Base-by-base conservation (phyloP, 2,329 filamentous ascomycete genomes). In the Didymella sp. region DNA sequence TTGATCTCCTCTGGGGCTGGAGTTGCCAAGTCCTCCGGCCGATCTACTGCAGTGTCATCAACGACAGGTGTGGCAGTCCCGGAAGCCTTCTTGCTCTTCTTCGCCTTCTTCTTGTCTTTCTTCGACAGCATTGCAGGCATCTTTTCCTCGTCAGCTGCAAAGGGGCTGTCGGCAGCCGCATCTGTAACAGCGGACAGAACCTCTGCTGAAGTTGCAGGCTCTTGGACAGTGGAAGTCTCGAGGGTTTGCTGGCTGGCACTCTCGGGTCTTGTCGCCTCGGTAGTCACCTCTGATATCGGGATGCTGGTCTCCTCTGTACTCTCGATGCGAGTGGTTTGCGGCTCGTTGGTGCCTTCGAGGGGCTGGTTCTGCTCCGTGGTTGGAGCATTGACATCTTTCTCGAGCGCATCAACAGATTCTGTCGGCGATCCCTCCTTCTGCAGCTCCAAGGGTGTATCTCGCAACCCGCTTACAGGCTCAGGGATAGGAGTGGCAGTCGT, bases 51-150 rank as follows among this genome's bases (percentile, higher is more conserved):
- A 2, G 49, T 27, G 12, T 52, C 51, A 40, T 69, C 64, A 13
- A 22, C 35, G 17, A 52, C 21, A 40, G 64, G 61, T 2, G 61
- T 64, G 15, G 38, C 24, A n/a, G 48, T 52, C n/a, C 56, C 64
- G 7, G 62, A 66, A 21, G 60, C 31, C 43, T 64, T 69, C 9
- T 69, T 72, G 8, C 58, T 56, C 42, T 71, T 72, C 65, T 70
- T 73, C 1, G 58, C 62, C 46, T 73, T 71, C 54, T 73, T 73
- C 62, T 65, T 70, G 9, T 68, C 67, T 30, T 72, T 69, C 54
- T 70, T 71, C 1, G 63, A 64, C 9, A 60, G 11, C 12, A 52
- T 25, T 28, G 52, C 33, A 50, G 44, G 33, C 8, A 45, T 48
- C 6, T 48, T 59, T 30, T 62, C 35, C 6, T 44, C 31, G 12